These are phyloP conservation scores for Xylaria bambusicola DNA, from an alignment of 495 filamentous ascomycete genomes.

Conservation along the genomic window DNA sequence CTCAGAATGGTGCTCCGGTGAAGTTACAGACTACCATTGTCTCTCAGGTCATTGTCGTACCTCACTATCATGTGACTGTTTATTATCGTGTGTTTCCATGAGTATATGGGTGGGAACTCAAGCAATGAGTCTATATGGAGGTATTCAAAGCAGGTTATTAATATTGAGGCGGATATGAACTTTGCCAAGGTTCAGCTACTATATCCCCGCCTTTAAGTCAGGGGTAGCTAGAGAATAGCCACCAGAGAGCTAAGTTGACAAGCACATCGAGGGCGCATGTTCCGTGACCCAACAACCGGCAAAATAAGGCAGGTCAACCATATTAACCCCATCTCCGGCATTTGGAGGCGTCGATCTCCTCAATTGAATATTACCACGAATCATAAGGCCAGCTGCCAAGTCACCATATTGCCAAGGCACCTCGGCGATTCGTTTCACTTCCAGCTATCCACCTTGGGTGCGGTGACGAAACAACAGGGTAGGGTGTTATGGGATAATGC, in stretches of 20 bases:
- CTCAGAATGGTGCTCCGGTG: no score
- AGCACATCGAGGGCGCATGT: neutral
- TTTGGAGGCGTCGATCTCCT: slow-evolving; percentile 23
- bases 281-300: slow-evolving; percentile 5
- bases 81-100: no score
- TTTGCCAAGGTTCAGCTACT: neutral
- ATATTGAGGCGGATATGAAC: no score
- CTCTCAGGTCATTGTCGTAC: no score
- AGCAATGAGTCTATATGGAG: no score
- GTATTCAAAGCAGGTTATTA: no score
- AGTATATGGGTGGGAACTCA: no score
- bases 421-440: slow-evolving; percentile 16
- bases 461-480: neutral
- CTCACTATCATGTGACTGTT: no score
- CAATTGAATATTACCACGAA: slow-evolving; percentile 8
- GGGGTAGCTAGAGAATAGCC: slow-evolving; percentile 1
- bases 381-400: slow-evolving; percentile 13
- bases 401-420: slow-evolving; percentile 30
- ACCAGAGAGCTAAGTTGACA: neutral
- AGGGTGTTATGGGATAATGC: slow-evolving; percentile 7
- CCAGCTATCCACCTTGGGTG: slow-evolving; percentile 5
- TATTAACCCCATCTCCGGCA: slow-evolving; percentile 30
- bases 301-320: slow-evolving; percentile 26
- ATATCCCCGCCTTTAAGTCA: no score
- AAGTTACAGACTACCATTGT: no score